Conservation (phyloP, 768 basidiomycete genomes). For the Boletus speciosus region DNA sequence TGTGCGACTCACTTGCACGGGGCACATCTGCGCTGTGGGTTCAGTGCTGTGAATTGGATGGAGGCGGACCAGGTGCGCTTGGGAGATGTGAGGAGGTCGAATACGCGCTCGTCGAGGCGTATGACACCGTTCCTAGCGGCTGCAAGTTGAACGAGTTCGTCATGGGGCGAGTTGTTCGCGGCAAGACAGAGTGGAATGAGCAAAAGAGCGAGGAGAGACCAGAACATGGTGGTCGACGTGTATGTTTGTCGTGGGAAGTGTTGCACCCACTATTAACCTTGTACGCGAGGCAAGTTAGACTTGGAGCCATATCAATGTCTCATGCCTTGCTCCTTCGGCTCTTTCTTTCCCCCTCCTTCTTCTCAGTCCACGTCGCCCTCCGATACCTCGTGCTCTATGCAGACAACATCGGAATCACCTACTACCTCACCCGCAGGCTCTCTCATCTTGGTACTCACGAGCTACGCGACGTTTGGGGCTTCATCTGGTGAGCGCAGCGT, state of each 20-base stretch:
- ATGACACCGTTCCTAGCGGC: slow-evolving; percentile 74
- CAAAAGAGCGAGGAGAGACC: slow-evolving; percentile 31
- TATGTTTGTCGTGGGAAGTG: slow-evolving; percentile 16
- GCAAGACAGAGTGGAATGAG: slow-evolving; percentile 32
- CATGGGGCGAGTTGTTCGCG: slow-evolving; percentile 33
- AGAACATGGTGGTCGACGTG: slow-evolving; percentile 11
- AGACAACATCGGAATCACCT: slow-evolving; percentile 89
- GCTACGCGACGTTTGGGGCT: slow-evolving; percentile 84
- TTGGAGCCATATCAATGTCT: slow-evolving; percentile 34
- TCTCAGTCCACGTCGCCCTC: slow-evolving; percentile 91
- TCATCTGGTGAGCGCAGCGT: slow-evolving; percentile 61
- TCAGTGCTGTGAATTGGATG: slow-evolving; percentile 86
- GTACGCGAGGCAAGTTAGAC: background rate
- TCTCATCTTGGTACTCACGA: slow-evolving; percentile 63
- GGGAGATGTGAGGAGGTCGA: slow-evolving; percentile 71
- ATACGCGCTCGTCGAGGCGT: slow-evolving; percentile 69
- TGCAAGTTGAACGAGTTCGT: slow-evolving; percentile 68
- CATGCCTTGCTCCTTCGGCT: slow-evolving; percentile 88
- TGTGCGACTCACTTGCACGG: slow-evolving; percentile 78
- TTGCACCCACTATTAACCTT: background rate
- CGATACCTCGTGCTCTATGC: slow-evolving; percentile 79
- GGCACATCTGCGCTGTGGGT: slow-evolving; percentile 73
- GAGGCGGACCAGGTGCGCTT: slow-evolving; percentile 85
- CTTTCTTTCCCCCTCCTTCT: slow-evolving; percentile 89
- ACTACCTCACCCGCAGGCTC: slow-evolving; percentile 80